Percentiles rank a stretch among this genome's conserved stretches.
Conservation (phyloP, 352 stramenopile genomes). For the Globisporangium nagaii region DNA sequence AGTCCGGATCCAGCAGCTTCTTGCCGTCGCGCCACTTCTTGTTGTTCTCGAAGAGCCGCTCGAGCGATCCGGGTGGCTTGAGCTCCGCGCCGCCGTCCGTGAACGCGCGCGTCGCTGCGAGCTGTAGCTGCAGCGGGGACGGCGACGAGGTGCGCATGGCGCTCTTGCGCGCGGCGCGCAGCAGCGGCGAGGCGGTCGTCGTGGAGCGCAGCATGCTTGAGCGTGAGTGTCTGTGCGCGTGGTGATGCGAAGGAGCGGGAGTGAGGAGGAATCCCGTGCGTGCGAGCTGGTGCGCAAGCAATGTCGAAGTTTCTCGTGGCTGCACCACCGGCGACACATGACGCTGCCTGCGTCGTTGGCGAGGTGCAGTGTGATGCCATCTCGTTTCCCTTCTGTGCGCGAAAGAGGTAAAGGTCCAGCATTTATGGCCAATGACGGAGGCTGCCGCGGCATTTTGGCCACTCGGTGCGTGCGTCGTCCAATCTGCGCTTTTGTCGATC, state of each 20-base stretch:
- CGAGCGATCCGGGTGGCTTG: background rate
- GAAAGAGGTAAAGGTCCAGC: too few relatives aligned
- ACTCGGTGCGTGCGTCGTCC: too few relatives aligned
- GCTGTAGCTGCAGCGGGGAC: background rate
- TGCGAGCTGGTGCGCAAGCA: background rate
- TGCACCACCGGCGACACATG: background rate
- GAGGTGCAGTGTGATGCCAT: background rate
- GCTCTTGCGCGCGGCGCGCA: constrained; percentile 2
- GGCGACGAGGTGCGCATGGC: background rate
- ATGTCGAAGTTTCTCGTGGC: constrained; percentile 3
- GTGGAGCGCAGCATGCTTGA: background rate
- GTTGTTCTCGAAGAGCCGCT: constrained; percentile 33
- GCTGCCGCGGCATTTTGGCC: too few relatives aligned
- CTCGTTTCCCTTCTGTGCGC: too few relatives aligned
- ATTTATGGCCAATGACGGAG: too few relatives aligned
- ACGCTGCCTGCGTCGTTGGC: background rate
- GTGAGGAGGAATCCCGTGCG: background rate
- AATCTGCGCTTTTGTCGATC: background rate
- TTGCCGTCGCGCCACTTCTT: constrained; percentile 69
- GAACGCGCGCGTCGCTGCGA: constrained; percentile 2
- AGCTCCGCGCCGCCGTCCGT: constrained; percentile 1
- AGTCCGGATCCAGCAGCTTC: constrained; percentile 60
- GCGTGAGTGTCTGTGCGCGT: background rate
- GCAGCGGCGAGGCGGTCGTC: background rate
- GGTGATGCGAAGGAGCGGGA: background rate